Base-by-base conservation (phyloP, 2,329 filamentous ascomycete genomes). In the Aspergillus pseudotamarii region DNA sequence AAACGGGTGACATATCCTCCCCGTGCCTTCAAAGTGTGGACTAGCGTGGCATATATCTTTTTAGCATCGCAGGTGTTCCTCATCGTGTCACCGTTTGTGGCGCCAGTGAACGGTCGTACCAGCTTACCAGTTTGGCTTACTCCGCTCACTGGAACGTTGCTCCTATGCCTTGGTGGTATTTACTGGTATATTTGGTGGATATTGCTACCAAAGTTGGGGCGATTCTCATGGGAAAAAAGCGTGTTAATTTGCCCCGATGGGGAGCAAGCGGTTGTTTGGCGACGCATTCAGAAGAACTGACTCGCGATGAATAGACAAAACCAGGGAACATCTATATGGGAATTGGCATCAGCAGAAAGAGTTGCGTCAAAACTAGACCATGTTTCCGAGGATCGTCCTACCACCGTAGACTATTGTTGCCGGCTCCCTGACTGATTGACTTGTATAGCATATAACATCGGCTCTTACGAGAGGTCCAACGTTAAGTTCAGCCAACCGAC, bases 1-100 rank as follows among this genome's bases (percentile, higher is more conserved):
- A 71, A 66, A 62, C 61, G 41, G 1, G 53, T 67, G 4, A 65
- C 68, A 12, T 62, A 72, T 6, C 62, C 87, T 85, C 73, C 74
- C 81, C 65, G 80, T 82, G 76, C 82, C 80, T 72, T 72, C 60
- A 74, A 76, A 38, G 73, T 77, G 8, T 82, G 78, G 72, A 72
- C 61, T 57, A 60, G 64, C 2, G 64, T 68, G 1, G 66, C 67
- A 43, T 62, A 85, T 48, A 86, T 89, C 76, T 89, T 89, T 77
- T 78, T 87, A 57, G 77, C 85, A 68, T 86, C 84, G 71, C 89
- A 89, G 73, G 76, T 87, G 50, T 88, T 87, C 68, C 84, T 89
- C 58, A 81, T 88, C 41, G 74, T 88, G 10, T 86, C 86, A 0
- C 87, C 87, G 0, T 89, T 83, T 65, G 73, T 84, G 5, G 81